Evolutionary conservation across 495 filamentous ascomycete genomes (phyloP), one percentile per base, ranked within the genome.

Genomic region (Bacidia gigantensis): DNA sequence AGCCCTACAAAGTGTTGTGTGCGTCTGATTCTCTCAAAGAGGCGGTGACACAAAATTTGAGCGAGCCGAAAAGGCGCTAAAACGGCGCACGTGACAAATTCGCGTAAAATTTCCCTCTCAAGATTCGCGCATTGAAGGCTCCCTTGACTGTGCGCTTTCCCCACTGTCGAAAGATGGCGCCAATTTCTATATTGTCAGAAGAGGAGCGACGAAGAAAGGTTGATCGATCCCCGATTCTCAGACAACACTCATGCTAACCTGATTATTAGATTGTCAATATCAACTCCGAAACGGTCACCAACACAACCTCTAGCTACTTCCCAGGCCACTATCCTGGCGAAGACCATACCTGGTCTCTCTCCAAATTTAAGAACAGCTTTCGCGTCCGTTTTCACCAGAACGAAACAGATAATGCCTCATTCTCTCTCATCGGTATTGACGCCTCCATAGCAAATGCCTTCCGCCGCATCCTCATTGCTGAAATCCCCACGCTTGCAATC

Each of bases 381-480:
- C 63, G 69, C 18, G 74, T 98, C 64, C 71, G 88, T 62, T 92
- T 93, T 68, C 84, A 95, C 75, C 72, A 83, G 48, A 87, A 88
- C 65, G 73, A 81, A 26, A 76, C 75, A 39, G 73, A 76, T 64
- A 83, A 93, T 59, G 66, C 83, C 52, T 81, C 82, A 29, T 97
- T 97, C 73, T 95, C 89, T 20, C 78, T 97, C 58, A 81, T 94
- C 63, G 88, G 89, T 60, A 66, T 90, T 57, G 89, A 99, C 62
- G 89, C 93, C 58, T 77, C 85, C 50, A 83, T 99, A 62, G 89
- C 93, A 58, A 99, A 99, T 67, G 93, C 93, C 61, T 95, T 97
- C 75, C 92, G 93, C 57, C 86, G 93, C 44, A 97, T 99, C 61
- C 76, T 97, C 54, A 83, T 99, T 69, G 83, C 92, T 50, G 93